Conservation (phyloP, 805 yeast species). For the Yamadazyma akitaensis region DNA sequence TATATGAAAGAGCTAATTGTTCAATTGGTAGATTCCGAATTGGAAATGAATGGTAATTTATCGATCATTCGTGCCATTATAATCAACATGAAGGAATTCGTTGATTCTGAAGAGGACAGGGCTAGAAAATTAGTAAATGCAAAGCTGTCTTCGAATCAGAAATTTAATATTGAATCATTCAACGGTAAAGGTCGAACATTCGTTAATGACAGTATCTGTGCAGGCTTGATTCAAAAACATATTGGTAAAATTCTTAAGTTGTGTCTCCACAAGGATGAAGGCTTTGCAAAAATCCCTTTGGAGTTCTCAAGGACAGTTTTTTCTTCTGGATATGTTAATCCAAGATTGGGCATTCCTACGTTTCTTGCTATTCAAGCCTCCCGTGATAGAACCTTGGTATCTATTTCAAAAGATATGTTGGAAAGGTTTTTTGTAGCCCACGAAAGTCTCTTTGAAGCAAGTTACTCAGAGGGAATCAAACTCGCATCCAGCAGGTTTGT, state of each 20-base stretch:
- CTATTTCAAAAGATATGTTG: slow-evolving; percentile 52
- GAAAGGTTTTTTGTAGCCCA: slow-evolving; percentile 57
- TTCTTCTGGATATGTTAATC: slow-evolving; percentile 70
- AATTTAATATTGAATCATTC: slow-evolving; percentile 42
- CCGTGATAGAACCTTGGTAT: slow-evolving; percentile 36
- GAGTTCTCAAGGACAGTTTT: slow-evolving; percentile 54
- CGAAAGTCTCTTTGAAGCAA: slow-evolving; percentile 66
- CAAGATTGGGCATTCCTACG: slow-evolving; percentile 65
- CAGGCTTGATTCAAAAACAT: slow-evolving; percentile 67
- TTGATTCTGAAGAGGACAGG: slow-evolving; percentile 53
- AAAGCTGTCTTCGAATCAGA: slow-evolving; percentile 19
- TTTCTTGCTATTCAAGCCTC: slow-evolving; percentile 68
- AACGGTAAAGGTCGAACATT: slow-evolving; percentile 50
- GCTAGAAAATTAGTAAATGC: slow-evolving; percentile 40
- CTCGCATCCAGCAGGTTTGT: slow-evolving; percentile 45
- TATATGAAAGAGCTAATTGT: slow-evolving; percentile 58
- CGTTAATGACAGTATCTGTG: slow-evolving; percentile 66
- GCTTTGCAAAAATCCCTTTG: slow-evolving; percentile 49
- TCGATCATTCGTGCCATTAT: slow-evolving; percentile 36
- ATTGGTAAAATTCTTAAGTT: slow-evolving; percentile 45
- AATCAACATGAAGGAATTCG: slow-evolving; percentile 55
- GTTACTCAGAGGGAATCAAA: slow-evolving; percentile 61
- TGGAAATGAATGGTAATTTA: slow-evolving; percentile 17
- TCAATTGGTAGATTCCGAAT: slow-evolving; percentile 48
- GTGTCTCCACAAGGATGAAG: slow-evolving; percentile 46